These are phyloP conservation scores for Xylaria sp. DNA, from an alignment of 2,329 filamentous ascomycete genomes.

Conservation along the genomic window DNA sequence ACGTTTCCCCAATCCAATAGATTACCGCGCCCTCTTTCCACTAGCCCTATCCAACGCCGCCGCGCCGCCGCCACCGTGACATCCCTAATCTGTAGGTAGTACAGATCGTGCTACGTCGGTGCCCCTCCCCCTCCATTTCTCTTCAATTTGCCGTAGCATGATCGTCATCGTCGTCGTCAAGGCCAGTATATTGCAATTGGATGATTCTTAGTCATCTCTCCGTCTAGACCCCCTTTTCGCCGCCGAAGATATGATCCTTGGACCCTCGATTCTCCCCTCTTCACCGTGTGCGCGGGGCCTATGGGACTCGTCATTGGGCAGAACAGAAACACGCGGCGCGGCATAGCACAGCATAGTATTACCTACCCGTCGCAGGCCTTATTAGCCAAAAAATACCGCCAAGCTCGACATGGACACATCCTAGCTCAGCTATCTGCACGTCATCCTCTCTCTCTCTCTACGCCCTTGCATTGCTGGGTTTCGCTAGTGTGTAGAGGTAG, in stretches of 20 bases:
- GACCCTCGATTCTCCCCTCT: not conserved
- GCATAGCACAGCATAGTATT: too few species aligned
- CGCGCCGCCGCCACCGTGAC: not conserved
- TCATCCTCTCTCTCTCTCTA: slow-evolving; percentile 13
- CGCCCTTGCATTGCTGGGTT: slow-evolving; percentile 9
- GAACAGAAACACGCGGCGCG: too few species aligned
- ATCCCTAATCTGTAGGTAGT: not conserved
- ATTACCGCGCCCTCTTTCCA: not conserved
- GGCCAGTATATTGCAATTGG: not conserved
- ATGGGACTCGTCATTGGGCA: not conserved
- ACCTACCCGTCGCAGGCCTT: not conserved
- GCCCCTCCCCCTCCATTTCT: not conserved
- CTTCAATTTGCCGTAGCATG: not conserved
- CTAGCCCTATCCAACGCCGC: not conserved
- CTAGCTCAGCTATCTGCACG: slow-evolving; percentile 21
- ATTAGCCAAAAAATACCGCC: slow-evolving; percentile 6
- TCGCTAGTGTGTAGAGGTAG: too few species aligned
- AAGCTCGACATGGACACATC: too few species aligned
- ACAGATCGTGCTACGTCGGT: too few species aligned
- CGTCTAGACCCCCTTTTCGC: not conserved
- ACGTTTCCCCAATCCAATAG: not conserved
- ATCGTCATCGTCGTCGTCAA: not conserved
- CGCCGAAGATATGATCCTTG: not conserved
- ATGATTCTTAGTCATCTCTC: not conserved
- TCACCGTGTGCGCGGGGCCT: not conserved